These are phyloP conservation scores for Quercus glauca DNA, from an alignment of 306 rosid genomes.

Conservation along the genomic window DNA sequence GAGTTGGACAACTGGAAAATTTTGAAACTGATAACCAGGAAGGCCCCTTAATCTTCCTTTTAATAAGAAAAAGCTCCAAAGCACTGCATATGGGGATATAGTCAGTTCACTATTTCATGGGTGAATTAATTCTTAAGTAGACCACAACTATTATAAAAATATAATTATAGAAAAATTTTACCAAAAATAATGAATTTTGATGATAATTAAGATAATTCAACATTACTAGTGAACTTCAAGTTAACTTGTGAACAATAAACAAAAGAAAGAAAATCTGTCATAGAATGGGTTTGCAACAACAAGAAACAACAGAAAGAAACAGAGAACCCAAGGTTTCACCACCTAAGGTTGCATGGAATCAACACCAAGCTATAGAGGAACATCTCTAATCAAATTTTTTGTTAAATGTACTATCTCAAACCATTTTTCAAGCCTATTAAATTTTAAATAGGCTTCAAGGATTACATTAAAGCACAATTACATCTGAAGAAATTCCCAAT, in stretches of 20 bases:
- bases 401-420: too few relatives aligned
- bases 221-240: neutral
- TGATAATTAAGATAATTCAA: neutral
- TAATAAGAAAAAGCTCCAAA: slow-evolving; percentile 78
- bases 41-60: slow-evolving; percentile 92
- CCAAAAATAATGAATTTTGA: neutral
- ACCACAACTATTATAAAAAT: neutral
- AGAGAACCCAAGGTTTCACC: too few relatives aligned
- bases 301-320: too few relatives aligned
- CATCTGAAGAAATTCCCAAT: too few relatives aligned
- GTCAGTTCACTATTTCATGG: slow-evolving; percentile 19
- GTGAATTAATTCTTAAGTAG: neutral
- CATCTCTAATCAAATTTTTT: too few relatives aligned
- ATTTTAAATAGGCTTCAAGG: too few relatives aligned
- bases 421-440: too few relatives aligned
- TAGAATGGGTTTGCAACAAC: too few relatives aligned
- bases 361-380: too few relatives aligned
- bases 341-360: too few relatives aligned
- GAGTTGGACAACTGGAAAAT: slow-evolving; percentile 47
- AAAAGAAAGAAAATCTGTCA: neutral
- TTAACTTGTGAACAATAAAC: neutral
- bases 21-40: slow-evolving; percentile 75
- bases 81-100: slow-evolving; percentile 63
- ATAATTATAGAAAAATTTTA: neutral
- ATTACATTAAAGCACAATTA: too few relatives aligned